Percentiles rank a stretch among this genome's conserved stretches.
Conservation (phyloP, 257 asterid genomes). For the Solanum infundibuliforme region DNA sequence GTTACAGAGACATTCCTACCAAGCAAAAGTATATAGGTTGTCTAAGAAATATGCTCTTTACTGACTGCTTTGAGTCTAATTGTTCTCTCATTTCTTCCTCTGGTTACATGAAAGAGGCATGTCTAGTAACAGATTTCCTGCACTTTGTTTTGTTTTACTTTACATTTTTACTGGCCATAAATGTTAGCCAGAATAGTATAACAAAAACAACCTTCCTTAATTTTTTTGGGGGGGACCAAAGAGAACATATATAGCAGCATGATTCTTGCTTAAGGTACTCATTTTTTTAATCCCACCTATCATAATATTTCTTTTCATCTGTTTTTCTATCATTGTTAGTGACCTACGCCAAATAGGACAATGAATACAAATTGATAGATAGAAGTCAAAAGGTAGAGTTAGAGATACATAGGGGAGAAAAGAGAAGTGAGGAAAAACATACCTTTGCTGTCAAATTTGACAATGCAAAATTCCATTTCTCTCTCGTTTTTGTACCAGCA, state of each 20-base stretch:
- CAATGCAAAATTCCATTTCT: slow-evolving; percentile 68
- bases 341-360: background rate
- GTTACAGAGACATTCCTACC: background rate
- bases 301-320: background rate
- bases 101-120: background rate
- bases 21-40: background rate
- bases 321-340: background rate
- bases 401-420: background rate
- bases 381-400: background rate
- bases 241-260: background rate
- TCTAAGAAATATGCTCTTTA: background rate
- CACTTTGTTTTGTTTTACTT: background rate
- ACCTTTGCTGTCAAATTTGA: slow-evolving; percentile 90
- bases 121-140: background rate
- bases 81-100: background rate
- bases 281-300: background rate
- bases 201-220: background rate
- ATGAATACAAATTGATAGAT: background rate
- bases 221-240: background rate
- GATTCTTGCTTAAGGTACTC: background rate
- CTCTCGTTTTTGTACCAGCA: slow-evolving; percentile 87
- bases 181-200: background rate
- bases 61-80: background rate
- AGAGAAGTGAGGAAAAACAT: background rate
- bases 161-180: background rate